phyloP scores from a whole-genome alignment of 2,329 filamentous ascomycete genomes.

The Venturia aucupariae region DNA sequence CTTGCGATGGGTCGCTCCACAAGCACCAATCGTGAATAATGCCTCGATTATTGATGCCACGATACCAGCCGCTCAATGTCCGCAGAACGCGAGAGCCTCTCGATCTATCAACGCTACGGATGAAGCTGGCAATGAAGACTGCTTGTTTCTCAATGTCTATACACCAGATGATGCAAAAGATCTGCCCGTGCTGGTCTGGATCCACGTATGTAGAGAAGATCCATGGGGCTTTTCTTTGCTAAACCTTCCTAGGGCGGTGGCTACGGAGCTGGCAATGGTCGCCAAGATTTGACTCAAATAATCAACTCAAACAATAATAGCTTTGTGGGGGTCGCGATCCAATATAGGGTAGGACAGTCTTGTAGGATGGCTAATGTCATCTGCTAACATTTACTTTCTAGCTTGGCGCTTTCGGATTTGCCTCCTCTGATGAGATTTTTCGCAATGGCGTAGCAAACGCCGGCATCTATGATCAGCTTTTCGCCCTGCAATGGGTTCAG shows the following conservation, averaged over 20 bases:
- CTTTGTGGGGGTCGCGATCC: constrained; percentile 41
- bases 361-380: background rate
- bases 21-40: constrained; percentile 13
- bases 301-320: constrained; percentile 40
- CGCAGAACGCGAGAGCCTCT: background rate
- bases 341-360: constrained; percentile 35
- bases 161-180: constrained; percentile 25
- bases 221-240: background rate
- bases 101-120: background rate
- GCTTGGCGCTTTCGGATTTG: constrained; percentile 38
- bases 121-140: constrained; percentile 23
- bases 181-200: constrained; percentile 33
- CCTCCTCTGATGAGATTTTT: constrained; percentile 30
- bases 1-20: constrained; percentile 18
- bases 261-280: background rate
- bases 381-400: constrained; percentile 16
- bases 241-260: background rate
- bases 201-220: constrained; percentile 26
- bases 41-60: background rate
- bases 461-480: constrained; percentile 40
- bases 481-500: constrained; percentile 46
- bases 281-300: background rate
- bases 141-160: constrained; percentile 29
- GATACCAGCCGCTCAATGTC: background rate
- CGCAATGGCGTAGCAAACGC: constrained; percentile 32